Evolutionary conservation across 345 rosid species (phyloP), one percentile per base, ranked within the genome.

Genomic region (Combretum micranthum): DNA sequence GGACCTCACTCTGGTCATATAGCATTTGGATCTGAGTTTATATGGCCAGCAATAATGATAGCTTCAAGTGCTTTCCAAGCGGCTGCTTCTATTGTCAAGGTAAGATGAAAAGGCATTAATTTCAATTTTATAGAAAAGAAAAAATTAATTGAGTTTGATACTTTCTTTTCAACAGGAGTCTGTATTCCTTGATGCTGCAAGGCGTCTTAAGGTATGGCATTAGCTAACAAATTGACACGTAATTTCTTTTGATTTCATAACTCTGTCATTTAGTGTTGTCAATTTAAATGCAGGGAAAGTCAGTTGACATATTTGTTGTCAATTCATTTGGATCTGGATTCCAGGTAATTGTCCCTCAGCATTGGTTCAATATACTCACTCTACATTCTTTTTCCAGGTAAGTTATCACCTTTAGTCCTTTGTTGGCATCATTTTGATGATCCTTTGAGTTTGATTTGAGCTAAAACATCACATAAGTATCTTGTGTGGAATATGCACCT

Each of bases 321-420:
- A 87, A 90, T 67, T 87, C 96, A 53, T 85, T 85, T 62, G 96
- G 97, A 69, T 90, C 97, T 64, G 97, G 94, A 57, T 90, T 85
- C 82, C 94, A 90, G 89, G 96, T 85, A 76, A 59, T 4, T 19
- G 49, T 51, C 26, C 63, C 50, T 20, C 32, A 68, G 60, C 20
- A 48, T 44, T 32, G 52, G 63, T 61, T 3, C 42, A 17, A 42
- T 20, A 47, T 51, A 25, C 42, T 17, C 56, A 56, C 55, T n/a
- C 21, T 20, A 26, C 15, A 20, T 50, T 11, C 50, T 2, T 37
- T 18, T 56, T 53, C 48, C 12, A 12, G 9, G 20, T 16, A 49
- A 15, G 22, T 49, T 15, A 49, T 49, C 10, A 0, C 9, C 39
- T 32, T 32, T 32, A 32, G 9, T 2, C 1, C 5, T 5, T 32